Base-by-base conservation (phyloP, 495 filamentous ascomycete species). In the Amniculicola lignicola region DNA sequence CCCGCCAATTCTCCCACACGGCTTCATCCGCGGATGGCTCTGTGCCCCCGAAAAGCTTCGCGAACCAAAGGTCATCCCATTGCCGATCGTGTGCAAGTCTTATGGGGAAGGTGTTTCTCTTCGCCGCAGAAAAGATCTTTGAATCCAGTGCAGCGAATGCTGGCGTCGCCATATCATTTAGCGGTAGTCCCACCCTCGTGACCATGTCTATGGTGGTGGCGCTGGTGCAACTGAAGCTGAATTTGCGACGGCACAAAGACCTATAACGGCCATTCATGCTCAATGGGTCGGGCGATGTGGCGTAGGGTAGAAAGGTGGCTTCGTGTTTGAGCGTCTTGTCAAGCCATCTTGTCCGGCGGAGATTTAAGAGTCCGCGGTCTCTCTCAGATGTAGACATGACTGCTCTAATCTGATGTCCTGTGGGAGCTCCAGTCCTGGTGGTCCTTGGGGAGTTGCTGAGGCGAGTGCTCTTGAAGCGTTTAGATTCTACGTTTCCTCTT, bases 91-190 rank as follows among this genome's bases (percentile, higher is more conserved):
- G 51, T 16, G n/a, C 5, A 2, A 64, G 22, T n/a, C 23, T 40
- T 3, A 48, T n/a, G 2, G 15, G 6, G 19, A 42, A n/a, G 11
- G 24, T 29, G 2, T 16, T 21, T 18, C 51, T 43, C 18, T 25
- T 50, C 1, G 43, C 3, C 6, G 28, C 38, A 3, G 24, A 21
- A 27, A 44, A 56, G 2, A 56, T 9, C 2, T 15, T 37, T 5
- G 45, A 37, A 33, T 55, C 58, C 19, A 56, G 23, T 3, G 43
- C 43, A 29, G 51, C 51, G 21, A 61, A 51, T 37, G 14, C 49
- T 6, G 14, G 36, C 11, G 42, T 3, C 31, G 39, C 10, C 11
- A 50, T 10, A 16, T 23, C 1, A 22, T 35, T 22, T 11, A 10
- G 16, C 4, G 22, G 23, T n/a, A 4, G 3, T 42, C 6, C 31